Evolutionary conservation across 257 asterid genomes (phyloP).

Genomic region (Penstemon barbatus): DNA sequence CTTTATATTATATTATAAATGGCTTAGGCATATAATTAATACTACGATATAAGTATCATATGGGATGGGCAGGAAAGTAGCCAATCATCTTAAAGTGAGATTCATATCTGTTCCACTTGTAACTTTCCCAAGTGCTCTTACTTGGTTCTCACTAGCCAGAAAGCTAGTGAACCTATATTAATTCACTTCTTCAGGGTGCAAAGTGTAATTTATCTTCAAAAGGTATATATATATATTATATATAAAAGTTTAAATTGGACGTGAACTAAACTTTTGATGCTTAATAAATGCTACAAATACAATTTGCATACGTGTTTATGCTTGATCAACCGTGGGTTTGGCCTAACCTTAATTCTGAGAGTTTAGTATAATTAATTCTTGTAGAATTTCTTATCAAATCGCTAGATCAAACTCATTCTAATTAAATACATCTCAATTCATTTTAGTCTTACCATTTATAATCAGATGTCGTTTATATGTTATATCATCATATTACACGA

Average conservation of each 20-base stretch:
- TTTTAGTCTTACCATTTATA: no score
- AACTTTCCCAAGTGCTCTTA: conserved; percentile 17
- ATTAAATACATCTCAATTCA: no score
- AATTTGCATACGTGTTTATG: no score
- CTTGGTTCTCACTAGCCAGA: conserved; percentile 13
- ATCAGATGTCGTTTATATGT: no score
- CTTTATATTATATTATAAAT: neutral
- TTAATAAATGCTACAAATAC: no score
- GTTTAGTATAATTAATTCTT: no score
- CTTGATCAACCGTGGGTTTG: no score
- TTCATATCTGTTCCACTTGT: conserved; percentile 17
- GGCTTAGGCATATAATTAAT: neutral
- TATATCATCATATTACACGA: no score
- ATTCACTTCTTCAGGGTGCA: neutral
- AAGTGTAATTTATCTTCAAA: neutral
- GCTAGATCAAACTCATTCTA: no score
- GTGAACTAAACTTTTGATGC: no score
- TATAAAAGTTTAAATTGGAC: neutral
- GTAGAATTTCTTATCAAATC: no score
- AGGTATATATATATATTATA: neutral
- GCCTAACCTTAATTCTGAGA: no score
- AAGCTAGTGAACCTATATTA: neutral
- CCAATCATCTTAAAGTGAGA: conserved; percentile 7
- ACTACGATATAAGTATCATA: neutral
- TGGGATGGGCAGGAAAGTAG: conserved; percentile 25